Conservation (phyloP, 495 filamentous ascomycete species). For the Sordaria brevicollis region DNA sequence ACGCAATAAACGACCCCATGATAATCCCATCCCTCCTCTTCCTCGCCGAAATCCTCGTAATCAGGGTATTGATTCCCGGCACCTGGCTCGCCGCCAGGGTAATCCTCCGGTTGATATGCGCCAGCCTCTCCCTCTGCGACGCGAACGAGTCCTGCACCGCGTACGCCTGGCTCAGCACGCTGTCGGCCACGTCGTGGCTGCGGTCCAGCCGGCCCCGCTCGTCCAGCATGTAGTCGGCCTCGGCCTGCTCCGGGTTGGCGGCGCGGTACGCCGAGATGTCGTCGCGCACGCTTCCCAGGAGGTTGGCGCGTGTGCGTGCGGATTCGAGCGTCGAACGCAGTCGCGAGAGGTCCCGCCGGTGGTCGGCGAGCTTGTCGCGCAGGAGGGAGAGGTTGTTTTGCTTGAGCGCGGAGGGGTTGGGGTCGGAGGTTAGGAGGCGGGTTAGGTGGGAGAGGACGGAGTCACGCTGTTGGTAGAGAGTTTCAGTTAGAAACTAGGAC, state of each 20-base stretch:
- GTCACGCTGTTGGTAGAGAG: constrained; percentile 52
- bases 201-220: constrained; percentile 78
- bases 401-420: constrained; percentile 83
- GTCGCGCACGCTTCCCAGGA: constrained; percentile 81
- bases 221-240: constrained; percentile 94
- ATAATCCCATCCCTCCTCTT: constrained; percentile 94
- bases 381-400: constrained; percentile 90
- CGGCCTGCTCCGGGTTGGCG: constrained; percentile 66
- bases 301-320: constrained; percentile 75
- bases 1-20: constrained; percentile 76
- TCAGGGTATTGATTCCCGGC: constrained; percentile 86
- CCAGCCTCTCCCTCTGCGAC: constrained; percentile 73
- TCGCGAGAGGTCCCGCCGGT: constrained; percentile 71
- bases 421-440: constrained; percentile 89
- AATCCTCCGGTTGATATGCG: constrained; percentile 80
- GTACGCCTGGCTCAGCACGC: constrained; percentile 91
- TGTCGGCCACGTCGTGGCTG: constrained; percentile 78
- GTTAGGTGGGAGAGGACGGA: constrained; percentile 69
- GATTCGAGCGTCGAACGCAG: constrained; percentile 57
- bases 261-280: constrained; percentile 85
- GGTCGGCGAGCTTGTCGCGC: constrained; percentile 78
- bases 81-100: constrained; percentile 80
- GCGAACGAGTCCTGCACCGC: constrained; percentile 89
- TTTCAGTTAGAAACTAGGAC: background rate
- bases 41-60: constrained; percentile 87